Conservation (phyloP, 2,329 filamentous ascomycete species). For the Erysiphe neolycopersici region DNA sequence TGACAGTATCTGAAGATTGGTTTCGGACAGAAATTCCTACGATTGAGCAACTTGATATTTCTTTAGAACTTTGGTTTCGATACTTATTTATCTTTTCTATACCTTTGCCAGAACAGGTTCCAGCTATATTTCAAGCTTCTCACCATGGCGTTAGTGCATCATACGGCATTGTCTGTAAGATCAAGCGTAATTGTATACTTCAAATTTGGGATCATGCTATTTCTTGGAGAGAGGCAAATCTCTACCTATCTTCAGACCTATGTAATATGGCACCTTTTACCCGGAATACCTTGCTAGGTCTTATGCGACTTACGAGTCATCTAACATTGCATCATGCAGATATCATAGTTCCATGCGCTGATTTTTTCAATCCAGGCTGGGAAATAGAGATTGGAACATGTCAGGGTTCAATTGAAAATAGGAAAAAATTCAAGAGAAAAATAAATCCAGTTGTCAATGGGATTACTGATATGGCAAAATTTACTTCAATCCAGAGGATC, state of each 20-base stretch:
- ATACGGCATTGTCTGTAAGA: conserved; percentile 33
- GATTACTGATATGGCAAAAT: conserved; percentile 30
- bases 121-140: conserved; percentile 33
- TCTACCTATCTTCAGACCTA: conserved; percentile 11
- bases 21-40: conserved; percentile 20
- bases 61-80: conserved; percentile 20
- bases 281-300: conserved; percentile 9
- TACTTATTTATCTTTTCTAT: conserved; percentile 22
- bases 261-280: conserved; percentile 9
- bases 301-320: conserved; percentile 8
- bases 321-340: conserved; percentile 24
- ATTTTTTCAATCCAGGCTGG: conserved; percentile 38
- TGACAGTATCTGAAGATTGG: conserved; percentile 16
- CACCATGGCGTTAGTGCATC: conserved; percentile 33
- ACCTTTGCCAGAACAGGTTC: conserved; percentile 17
- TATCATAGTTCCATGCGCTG: conserved; percentile 27
- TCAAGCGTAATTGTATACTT: conserved; percentile 29
- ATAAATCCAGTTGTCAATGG: conserved; percentile 39
- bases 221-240: conserved; percentile 24
- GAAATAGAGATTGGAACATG: conserved; percentile 33
- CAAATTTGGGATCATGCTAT: conserved; percentile 39
- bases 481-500: conserved; percentile 30
- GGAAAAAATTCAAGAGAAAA: conserved; percentile 25
- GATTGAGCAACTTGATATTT: conserved; percentile 19
- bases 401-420: conserved; percentile 27